Percentiles rank a stretch among this genome's conserved stretches.
Conservation (phyloP, 2,329 filamentous ascomycete species). For the Penicillium sp. region DNA sequence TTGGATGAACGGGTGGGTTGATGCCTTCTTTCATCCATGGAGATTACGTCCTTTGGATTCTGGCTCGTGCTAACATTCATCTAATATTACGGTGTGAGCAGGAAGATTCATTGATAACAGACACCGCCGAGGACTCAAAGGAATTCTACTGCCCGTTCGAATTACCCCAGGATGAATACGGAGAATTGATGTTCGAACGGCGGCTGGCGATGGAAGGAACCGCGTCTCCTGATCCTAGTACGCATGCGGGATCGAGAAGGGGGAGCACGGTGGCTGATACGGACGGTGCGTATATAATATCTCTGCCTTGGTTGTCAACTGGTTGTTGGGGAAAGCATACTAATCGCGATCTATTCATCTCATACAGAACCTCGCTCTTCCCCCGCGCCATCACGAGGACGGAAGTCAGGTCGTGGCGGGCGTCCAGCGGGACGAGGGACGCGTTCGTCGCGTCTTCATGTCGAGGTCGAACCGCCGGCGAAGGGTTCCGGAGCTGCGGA, state of each 20-base stretch:
- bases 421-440: conserved; percentile 30
- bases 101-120: conserved; percentile 50
- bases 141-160: conserved; percentile 55
- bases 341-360: no score
- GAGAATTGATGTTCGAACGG: conserved; percentile 42
- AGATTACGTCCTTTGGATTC: no score
- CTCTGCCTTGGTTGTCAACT: no score
- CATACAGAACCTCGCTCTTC: conserved; percentile 36
- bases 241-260: conserved; percentile 30
- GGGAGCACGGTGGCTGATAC: conserved; percentile 42
- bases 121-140: conserved; percentile 48
- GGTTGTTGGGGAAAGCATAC: no score
- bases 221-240: no score
- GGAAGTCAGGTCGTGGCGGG: conserved; percentile 30
- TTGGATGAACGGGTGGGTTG: conserved; percentile 77
- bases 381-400: conserved; percentile 35
- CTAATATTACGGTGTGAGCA: no score
- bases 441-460: conserved; percentile 34
- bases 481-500: no score
- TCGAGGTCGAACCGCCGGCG: no score
- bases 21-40: no score
- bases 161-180: conserved; percentile 47
- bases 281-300: conserved; percentile 39
- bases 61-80: no score
- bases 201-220: conserved; percentile 38